Evolutionary conservation across 352 stramenopile genomes (phyloP).

Genomic region (Aphanomyces stellatus): DNA sequence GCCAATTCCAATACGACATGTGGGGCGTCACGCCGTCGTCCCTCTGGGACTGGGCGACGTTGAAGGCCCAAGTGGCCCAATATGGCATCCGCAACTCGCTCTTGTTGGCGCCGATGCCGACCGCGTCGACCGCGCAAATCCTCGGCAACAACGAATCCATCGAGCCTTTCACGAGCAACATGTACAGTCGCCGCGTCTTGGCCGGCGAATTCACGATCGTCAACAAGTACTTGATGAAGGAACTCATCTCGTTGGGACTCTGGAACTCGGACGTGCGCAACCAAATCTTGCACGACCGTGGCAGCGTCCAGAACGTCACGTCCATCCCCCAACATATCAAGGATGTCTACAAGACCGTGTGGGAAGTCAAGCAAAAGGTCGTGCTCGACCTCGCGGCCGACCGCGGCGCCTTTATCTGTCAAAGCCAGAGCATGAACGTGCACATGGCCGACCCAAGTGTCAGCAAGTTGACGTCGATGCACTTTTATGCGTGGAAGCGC

Average conservation of each 20-base stretch:
- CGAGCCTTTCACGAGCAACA: slow-evolving; percentile 99
- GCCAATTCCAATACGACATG: slow-evolving; percentile 98
- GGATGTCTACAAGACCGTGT: slow-evolving; percentile 99
- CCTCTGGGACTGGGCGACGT: slow-evolving; percentile 92
- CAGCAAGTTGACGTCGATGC: slow-evolving; percentile 98
- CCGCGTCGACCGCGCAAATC: slow-evolving; percentile 98
- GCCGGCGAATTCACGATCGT: slow-evolving; percentile 99
- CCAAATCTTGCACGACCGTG: slow-evolving; percentile 97
- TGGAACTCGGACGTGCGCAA: slow-evolving; percentile 98
- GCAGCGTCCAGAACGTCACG: slow-evolving; percentile 92
- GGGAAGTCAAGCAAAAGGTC: slow-evolving; percentile 98
- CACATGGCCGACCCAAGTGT: slow-evolving; percentile 98
- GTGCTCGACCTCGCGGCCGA: slow-evolving; percentile 98
- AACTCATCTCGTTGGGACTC: slow-evolving; percentile 93
- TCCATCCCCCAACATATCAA: slow-evolving; percentile 73
- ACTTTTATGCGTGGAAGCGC: slow-evolving; percentile 99
- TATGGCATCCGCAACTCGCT: slow-evolving; percentile 98
- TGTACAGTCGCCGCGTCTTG: slow-evolving; percentile 98
- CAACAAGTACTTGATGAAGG: slow-evolving; percentile 98
- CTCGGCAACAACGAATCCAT: slow-evolving; percentile 99
- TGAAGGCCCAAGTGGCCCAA: slow-evolving; percentile 91
- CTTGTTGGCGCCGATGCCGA: slow-evolving; percentile 99
- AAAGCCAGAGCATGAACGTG: slow-evolving; percentile 97
- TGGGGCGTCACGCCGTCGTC: slow-evolving; percentile 93
- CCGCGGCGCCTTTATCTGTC: slow-evolving; percentile 98